Evolutionary conservation across 495 filamentous ascomycete genomes (phyloP), one percentile per base, ranked within the genome.

Genomic region (Aspergillus baeticus): DNA sequence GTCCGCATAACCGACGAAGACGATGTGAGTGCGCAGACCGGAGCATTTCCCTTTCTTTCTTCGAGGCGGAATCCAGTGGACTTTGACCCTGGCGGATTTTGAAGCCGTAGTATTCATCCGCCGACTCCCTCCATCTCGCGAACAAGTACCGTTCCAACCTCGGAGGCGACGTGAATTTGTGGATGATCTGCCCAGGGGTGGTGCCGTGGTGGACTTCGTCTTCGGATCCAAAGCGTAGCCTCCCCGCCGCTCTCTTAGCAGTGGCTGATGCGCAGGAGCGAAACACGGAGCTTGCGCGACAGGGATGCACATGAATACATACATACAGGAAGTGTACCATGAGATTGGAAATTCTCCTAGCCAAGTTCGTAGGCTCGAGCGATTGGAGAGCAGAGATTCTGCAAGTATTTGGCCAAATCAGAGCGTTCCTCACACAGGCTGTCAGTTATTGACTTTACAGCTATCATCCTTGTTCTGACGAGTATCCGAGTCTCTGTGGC

Each of bases 131-230:
- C 33, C 23, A 17, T 31, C 14, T 29, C 26, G 26, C 26, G 26
- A 8, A 29, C 3, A 29, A 8, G 26, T 20, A 10, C 35, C 33
- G 20, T 10, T 8, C 2, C 17, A 0, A 5, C 17, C 18, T 34
- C 5, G 36, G 14, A 20, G 18, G 18, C 13, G 18, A 43, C 15
- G n/a, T 11, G 18, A 21, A 48, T 29, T 34, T 65, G 64, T 59
- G 64, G 64, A 59, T 71, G 70, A 73, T 73, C 65, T 61, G 65
- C 65, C 69, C 71, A 74, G 71, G 69, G 67, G 64, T 69, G 20
- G 22, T 63, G 18, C 26, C 26, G 26, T 29, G 26, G 26, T 29
- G 26, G 26, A 46, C 23, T 46, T 45, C 43, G 51, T 41, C 38
- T 51, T 52, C 60, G 45, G 60, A 47, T 57, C 42, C 62, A 58